Percentiles rank a stretch among this genome's conserved stretches.
Conservation (phyloP, 2,329 filamentous ascomycete species). For the Endothia cerciana region DNA sequence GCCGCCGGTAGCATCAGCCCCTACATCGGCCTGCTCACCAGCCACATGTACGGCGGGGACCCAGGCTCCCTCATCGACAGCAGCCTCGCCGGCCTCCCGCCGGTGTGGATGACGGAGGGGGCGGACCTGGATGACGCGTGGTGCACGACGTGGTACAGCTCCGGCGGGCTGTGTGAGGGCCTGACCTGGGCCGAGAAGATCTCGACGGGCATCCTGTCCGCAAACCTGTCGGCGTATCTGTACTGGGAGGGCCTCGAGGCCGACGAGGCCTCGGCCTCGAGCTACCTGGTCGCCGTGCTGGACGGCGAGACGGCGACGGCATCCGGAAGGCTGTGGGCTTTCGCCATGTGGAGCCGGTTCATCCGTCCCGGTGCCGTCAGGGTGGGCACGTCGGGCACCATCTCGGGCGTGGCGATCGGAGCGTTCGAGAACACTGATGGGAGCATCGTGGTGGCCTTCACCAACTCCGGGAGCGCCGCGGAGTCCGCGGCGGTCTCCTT, state of each 20-base stretch:
- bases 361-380: constrained; percentile 37
- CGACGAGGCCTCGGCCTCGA: constrained; percentile 31
- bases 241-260: constrained; percentile 47
- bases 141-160: constrained; percentile 46
- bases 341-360: constrained; percentile 38
- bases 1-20: constrained; percentile 18
- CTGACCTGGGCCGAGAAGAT: constrained; percentile 53
- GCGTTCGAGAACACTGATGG: constrained; percentile 42
- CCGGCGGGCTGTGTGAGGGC: constrained; percentile 47
- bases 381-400: constrained; percentile 34
- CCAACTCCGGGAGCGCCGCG: constrained; percentile 37
- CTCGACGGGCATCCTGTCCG: constrained; percentile 46
- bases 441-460: constrained; percentile 37
- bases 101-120: constrained; percentile 52
- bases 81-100: constrained; percentile 40
- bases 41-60: constrained; percentile 47
- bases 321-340: constrained; percentile 37
- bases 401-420: constrained; percentile 33
- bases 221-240: constrained; percentile 49
- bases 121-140: constrained; percentile 46
- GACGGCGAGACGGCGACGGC: constrained; percentile 32
- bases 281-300: constrained; percentile 31
- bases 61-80: constrained; percentile 43
- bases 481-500: constrained; percentile 37
- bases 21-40: constrained; percentile 42